phyloP scores from a whole-genome alignment of 768 basidiomycete genomes.

The Leucosporidium scottii region DNA sequence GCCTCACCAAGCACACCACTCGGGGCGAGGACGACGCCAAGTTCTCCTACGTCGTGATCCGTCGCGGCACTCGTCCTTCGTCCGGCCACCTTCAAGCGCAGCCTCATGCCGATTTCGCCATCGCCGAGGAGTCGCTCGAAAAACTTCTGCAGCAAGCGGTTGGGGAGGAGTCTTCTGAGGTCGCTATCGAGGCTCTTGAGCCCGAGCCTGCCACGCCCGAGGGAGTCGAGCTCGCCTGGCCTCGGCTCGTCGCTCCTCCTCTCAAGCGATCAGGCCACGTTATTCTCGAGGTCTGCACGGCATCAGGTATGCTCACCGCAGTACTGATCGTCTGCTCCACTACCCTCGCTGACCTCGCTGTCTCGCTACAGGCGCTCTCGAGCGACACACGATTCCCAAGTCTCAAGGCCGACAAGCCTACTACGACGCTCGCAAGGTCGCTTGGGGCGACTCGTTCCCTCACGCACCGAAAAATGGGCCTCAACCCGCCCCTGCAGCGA shows the following conservation, averaged over 20 bases:
- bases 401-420: conserved; percentile 93
- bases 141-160: not conserved
- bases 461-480: conserved; percentile 59
- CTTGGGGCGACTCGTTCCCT: conserved; percentile 94
- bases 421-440: conserved; percentile 87
- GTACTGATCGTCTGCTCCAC: not conserved
- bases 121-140: conserved; percentile 9
- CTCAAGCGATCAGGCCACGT: conserved; percentile 86
- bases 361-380: conserved; percentile 64
- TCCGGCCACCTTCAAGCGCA: not conserved
- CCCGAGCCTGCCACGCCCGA: conserved; percentile 21
- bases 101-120: not conserved
- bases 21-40: conserved; percentile 76
- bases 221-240: conserved; percentile 76
- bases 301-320: conserved; percentile 54
- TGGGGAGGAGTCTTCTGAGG: conserved; percentile 18
- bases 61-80: conserved; percentile 65
- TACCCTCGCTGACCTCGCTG: not conserved
- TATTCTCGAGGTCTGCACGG: conserved; percentile 78
- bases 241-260: conserved; percentile 84
- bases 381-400: conserved; percentile 82
- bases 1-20: conserved; percentile 77
- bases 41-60: conserved; percentile 85
- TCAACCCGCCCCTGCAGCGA: conserved; percentile 15
- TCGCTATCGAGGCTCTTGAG: not conserved